These are phyloP conservation scores for Lactarius deliciosus DNA, from an alignment of 768 basidiomycete species.

Conservation along the genomic window DNA sequence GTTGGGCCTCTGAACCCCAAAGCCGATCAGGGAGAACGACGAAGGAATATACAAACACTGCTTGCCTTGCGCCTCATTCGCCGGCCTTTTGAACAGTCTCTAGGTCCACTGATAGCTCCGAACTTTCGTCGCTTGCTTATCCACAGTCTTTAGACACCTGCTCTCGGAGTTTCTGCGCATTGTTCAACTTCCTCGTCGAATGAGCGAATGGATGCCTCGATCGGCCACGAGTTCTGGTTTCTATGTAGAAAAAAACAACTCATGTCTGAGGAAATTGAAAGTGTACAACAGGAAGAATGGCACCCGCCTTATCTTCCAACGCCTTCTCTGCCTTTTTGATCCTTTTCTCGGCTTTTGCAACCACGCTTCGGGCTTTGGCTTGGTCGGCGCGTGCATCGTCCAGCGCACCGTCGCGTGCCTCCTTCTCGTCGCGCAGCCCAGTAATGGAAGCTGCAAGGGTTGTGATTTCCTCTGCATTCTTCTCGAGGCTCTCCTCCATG, in stretches of 20 bases:
- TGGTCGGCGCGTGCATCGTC: slow-evolving; percentile 76
- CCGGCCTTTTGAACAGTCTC: slow-evolving; percentile 64
- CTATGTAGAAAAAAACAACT: slow-evolving; percentile 41
- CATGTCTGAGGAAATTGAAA: neutral
- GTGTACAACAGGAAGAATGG: slow-evolving; percentile 34
- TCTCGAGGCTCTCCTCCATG: slow-evolving; percentile 80
- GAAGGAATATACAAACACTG: neutral
- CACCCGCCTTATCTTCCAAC: slow-evolving; percentile 72
- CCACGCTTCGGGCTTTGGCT: slow-evolving; percentile 68
- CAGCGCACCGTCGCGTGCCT: slow-evolving; percentile 65
- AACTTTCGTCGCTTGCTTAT: slow-evolving; percentile 52
- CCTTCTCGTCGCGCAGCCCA: slow-evolving; percentile 67
- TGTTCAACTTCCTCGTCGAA: slow-evolving; percentile 71
- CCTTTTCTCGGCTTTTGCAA: slow-evolving; percentile 81
- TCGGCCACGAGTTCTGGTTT: slow-evolving; percentile 80
- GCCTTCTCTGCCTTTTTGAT: slow-evolving; percentile 92
- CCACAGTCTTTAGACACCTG: slow-evolving; percentile 62
- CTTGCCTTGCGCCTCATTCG: slow-evolving; percentile 78
- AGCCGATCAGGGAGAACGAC: slow-evolving; percentile 15
- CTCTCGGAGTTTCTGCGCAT: slow-evolving; percentile 61
- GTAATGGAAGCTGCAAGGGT: slow-evolving; percentile 70
- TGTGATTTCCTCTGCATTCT: slow-evolving; percentile 66
- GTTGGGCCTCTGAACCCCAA: slow-evolving; percentile 60
- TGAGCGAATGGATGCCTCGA: slow-evolving; percentile 92
- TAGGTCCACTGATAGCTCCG: slow-evolving; percentile 63